Evolutionary conservation across 163 green algal species (phyloP).

Genomic region (Trebouxiophyceae sp.): DNA sequence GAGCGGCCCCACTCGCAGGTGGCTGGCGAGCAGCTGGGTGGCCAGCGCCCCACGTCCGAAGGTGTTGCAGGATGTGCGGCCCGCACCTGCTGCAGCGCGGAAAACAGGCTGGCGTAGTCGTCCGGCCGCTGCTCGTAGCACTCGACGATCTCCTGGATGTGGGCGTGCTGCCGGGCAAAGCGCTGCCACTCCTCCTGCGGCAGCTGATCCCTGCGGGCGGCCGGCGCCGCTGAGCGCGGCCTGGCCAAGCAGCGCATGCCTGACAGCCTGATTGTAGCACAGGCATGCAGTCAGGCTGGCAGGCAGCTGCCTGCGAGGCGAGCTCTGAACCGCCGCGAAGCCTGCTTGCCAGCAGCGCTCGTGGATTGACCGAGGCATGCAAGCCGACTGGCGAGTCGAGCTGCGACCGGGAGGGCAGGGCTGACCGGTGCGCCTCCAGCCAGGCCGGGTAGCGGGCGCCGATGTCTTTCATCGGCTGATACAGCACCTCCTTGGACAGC

Average conservation of each 20-base stretch:
- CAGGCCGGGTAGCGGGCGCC: constrained; percentile 69
- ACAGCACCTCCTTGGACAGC: constrained; percentile 83
- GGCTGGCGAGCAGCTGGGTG: no score
- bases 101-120: constrained; percentile 54
- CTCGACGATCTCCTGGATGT: constrained; percentile 52
- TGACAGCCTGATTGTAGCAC: background rate
- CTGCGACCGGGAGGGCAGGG: no score
- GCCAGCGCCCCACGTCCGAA: no score
- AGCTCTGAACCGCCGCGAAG: no score
- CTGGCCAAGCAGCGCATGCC: background rate
- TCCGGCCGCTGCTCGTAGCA: constrained; percentile 63
- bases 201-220: constrained; percentile 22
- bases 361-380: background rate
- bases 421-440: constrained; percentile 53
- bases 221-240: background rate
- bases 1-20: no score
- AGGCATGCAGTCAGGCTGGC: no score
- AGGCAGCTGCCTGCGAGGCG: no score
- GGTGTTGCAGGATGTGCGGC: no score
- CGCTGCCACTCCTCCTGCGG: constrained; percentile 42
- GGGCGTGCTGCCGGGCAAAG: constrained; percentile 57
- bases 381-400: background rate
- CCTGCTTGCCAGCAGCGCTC: background rate
- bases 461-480: constrained; percentile 81
- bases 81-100: constrained; percentile 70